Base-by-base conservation (phyloP, 192 early-diverging fungal genomes). In the Martensiomyces pterosporus region DNA sequence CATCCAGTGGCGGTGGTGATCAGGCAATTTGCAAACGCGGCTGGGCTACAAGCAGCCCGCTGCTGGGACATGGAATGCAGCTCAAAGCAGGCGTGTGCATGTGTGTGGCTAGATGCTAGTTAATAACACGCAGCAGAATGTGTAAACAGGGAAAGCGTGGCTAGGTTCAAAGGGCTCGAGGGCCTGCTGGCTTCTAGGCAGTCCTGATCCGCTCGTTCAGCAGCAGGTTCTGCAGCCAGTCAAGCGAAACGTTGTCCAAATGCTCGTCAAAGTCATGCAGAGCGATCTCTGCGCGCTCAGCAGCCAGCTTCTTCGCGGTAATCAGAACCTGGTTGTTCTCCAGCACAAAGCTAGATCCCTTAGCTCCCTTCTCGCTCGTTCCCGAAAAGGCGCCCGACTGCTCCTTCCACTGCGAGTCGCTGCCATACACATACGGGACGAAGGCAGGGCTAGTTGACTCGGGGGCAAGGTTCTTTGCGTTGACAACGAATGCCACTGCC, bases 211-310 rank as follows among this genome's bases (percentile, higher is more conserved):
- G 55, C 52, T 69, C 66, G 27, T 44, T 69, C 24, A 68, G 39
- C 14, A 50, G 17, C 18, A 24, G 40, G 58, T 78, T 78, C 35
- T 64, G 64, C 34, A 78, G 34, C 75, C 75, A 78, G 45, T 78
- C 60, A 12, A 67, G 43, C 36, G 75, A 46, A 16, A 64, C 60
- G 37, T 64, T 42, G 3, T 64, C 69, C 53, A 78, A 26, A 24
- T 78, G 75, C 45, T 72, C 67, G 42, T 78, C 75, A 78, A 78
- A 78, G 45, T 78, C 75, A 26, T 49, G 46, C 16, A 78, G 39
- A 2, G 33, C 51, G 22, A 60, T 48, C 39, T 67, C 61, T 2
- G 64, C 61, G 1, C 62, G 59, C 27, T 64, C 72, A 34, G 49
- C 60, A 2, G 68, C 52, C 26, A 75, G 60, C 41, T 49, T 68